Conservation (phyloP, 108 stramenopile genomes). For the Conticribra guillardii region DNA sequence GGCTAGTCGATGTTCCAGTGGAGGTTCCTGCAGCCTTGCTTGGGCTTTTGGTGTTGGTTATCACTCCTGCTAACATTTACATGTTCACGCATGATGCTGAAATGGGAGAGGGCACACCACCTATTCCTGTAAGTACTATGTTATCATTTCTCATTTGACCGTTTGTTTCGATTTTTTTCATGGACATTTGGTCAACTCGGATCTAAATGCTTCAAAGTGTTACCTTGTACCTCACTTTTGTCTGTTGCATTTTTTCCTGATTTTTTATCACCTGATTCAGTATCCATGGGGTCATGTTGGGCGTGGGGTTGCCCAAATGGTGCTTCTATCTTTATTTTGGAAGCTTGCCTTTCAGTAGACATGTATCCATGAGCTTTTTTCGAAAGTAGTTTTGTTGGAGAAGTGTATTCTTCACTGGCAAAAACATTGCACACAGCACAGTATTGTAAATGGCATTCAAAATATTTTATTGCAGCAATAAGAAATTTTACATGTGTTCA, state of each 20-base stretch:
- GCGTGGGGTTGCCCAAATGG: constrained; percentile 72
- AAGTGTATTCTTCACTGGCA: too few species aligned
- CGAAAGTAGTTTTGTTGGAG: too few species aligned
- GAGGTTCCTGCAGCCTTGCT: constrained; percentile 65
- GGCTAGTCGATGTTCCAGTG: constrained; percentile 28
- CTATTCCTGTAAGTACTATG: constrained; percentile 46
- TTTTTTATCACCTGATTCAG: background rate
- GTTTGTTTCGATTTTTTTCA: background rate
- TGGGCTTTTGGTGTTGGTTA: constrained; percentile 63
- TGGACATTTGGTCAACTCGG: background rate
- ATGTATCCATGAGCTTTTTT: too few species aligned
- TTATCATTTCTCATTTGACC: too few species aligned
- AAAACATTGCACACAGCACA: too few species aligned
- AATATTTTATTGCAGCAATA: too few species aligned
- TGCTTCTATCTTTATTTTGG: constrained; percentile 75
- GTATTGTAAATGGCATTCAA: too few species aligned
- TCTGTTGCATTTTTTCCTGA: background rate
- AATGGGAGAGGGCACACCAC: constrained; percentile 60
- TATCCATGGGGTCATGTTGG: constrained; percentile 76
- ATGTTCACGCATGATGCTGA: constrained; percentile 90
- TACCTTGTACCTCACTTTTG: background rate
- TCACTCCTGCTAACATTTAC: constrained; percentile 92
- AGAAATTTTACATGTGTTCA: too few species aligned
- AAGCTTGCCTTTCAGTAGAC: constrained; percentile 76
- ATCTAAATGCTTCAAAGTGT: background rate